Evolutionary conservation across 1,284 basidiomycete genomes (phyloP).

Genomic region (Malassezia caprae): DNA sequence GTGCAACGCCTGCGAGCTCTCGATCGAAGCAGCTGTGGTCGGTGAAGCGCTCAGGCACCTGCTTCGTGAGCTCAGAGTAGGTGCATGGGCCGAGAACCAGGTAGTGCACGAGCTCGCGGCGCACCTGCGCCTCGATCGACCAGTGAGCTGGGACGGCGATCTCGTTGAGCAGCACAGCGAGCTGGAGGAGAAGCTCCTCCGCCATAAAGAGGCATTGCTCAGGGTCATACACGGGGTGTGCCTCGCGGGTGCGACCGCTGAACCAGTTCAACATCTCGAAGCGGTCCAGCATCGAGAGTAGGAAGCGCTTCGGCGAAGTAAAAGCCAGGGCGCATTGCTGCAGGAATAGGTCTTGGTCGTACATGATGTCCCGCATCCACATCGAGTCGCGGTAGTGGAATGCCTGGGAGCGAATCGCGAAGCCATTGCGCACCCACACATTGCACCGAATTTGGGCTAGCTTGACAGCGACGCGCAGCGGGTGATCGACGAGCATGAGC

Average conservation of each 20-base stretch:
- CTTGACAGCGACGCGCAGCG: conserved; percentile 44
- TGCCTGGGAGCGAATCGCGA: conserved; percentile 87
- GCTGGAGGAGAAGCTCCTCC: conserved; percentile 79
- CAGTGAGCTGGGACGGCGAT: conserved; percentile 65
- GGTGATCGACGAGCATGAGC: conserved; percentile 35
- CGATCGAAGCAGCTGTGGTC: conserved; percentile 77
- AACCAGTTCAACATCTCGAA: conserved; percentile 76
- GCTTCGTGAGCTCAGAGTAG: conserved; percentile 83
- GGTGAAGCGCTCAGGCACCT: conserved; percentile 76
- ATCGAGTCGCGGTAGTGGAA: conserved; percentile 93
- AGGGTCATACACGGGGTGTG: conserved; percentile 55
- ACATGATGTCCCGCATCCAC: conserved; percentile 78
- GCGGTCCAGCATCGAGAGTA: conserved; percentile 78
- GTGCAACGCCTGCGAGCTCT: conserved; percentile 67
- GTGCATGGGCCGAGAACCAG: conserved; percentile 77
- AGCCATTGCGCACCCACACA: conserved; percentile 95
- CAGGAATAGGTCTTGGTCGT: conserved; percentile 90
- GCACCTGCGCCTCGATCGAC: conserved; percentile 60
- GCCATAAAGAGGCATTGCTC: conserved; percentile 70
- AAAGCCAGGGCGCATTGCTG: conserved; percentile 65
- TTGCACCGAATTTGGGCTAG: conserved; percentile 90
- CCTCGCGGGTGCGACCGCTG: conserved; percentile 49
- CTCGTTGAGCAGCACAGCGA: conserved; percentile 80
- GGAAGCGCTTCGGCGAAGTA: conserved; percentile 65
- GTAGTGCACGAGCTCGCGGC: conserved; percentile 79